Conservation (phyloP, 129 eudicot species). For the Saussurea involucrata region DNA sequence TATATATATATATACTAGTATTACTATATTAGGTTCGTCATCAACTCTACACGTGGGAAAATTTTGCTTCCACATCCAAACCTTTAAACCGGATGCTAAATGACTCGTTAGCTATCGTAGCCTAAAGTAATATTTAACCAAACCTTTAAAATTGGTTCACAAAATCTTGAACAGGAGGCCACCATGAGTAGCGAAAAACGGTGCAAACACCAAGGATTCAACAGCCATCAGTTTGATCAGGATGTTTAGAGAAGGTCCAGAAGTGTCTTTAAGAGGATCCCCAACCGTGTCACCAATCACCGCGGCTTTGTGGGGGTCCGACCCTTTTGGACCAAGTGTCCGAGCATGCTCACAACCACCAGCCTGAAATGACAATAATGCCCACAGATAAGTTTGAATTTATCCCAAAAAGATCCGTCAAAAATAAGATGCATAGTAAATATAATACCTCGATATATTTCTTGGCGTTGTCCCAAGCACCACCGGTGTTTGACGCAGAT, state of each 20-base stretch:
- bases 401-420: not conserved
- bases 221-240: slow-evolving; percentile 56
- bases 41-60: not conserved
- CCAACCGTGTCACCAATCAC: slow-evolving; percentile 53
- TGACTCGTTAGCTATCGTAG: not conserved
- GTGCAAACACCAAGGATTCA: slow-evolving; percentile 49
- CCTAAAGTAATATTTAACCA: not conserved
- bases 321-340: slow-evolving; percentile 47
- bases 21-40: not conserved
- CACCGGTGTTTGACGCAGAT: slow-evolving; percentile 46
- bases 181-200: slow-evolving; percentile 49
- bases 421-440: not conserved
- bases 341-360: slow-evolving; percentile 49
- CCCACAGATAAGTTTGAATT: not conserved
- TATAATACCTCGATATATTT: slow-evolving; percentile 46
- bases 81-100: not conserved
- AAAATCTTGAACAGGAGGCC: slow-evolving; percentile 48
- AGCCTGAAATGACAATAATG: slow-evolving; percentile 24
- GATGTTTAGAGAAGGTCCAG: slow-evolving; percentile 55
- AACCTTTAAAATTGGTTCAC: not conserved
- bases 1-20: not conserved
- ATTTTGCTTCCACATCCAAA: not conserved
- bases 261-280: slow-evolving; percentile 54
- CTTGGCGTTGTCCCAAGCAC: slow-evolving; percentile 51
- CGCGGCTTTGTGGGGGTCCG: slow-evolving; percentile 54